A percentile compares a stretch with the other conserved stretches of the same genome.
Evolutionary conservation across 768 basidiomycete species (phyloP).

Genomic region (Kondoa subrosea): DNA sequence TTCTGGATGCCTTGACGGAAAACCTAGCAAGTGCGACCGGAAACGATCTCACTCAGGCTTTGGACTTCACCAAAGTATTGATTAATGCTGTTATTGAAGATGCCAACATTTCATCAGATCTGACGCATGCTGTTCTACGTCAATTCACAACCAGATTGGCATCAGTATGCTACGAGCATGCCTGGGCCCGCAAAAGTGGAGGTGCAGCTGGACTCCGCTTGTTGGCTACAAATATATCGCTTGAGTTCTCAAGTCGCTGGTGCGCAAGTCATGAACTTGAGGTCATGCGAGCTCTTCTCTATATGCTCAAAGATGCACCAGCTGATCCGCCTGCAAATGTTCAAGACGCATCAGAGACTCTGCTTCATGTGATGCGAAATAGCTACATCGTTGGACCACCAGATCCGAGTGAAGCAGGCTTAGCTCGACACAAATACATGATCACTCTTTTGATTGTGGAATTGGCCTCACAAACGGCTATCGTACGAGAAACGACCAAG

Average conservation of each 20-base stretch:
- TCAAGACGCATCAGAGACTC: slow-evolving; percentile 57
- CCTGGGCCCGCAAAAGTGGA: slow-evolving; percentile 76
- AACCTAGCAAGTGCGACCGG: slow-evolving; percentile 40
- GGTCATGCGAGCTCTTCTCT: slow-evolving; percentile 70
- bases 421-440: slow-evolving; percentile 37
- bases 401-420: slow-evolving; percentile 35
- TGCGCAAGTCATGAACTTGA: slow-evolving; percentile 73
- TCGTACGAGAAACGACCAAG: slow-evolving; percentile 70
- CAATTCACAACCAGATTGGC: slow-evolving; percentile 68
- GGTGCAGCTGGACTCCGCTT: slow-evolving; percentile 73
- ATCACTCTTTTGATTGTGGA: slow-evolving; percentile 66
- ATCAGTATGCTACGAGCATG: slow-evolving; percentile 73
- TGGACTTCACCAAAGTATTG: slow-evolving; percentile 33
- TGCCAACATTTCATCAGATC: slow-evolving; percentile 38
- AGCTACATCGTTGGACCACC: slow-evolving; percentile 38
- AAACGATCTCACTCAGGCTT: slow-evolving; percentile 22
- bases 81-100: slow-evolving; percentile 43
- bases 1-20: slow-evolving; percentile 60
- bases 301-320: slow-evolving; percentile 86
- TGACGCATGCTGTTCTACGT: slow-evolving; percentile 43
- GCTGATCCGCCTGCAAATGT: slow-evolving; percentile 69
- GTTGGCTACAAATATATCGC: slow-evolving; percentile 51
- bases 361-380: slow-evolving; percentile 38
- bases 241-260: slow-evolving; percentile 50
- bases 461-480: slow-evolving; percentile 64